Evolutionary conservation across 208 protist species (phyloP), one percentile per base, ranked within the genome.

Genomic region (Trypanosoma conorhini): DNA sequence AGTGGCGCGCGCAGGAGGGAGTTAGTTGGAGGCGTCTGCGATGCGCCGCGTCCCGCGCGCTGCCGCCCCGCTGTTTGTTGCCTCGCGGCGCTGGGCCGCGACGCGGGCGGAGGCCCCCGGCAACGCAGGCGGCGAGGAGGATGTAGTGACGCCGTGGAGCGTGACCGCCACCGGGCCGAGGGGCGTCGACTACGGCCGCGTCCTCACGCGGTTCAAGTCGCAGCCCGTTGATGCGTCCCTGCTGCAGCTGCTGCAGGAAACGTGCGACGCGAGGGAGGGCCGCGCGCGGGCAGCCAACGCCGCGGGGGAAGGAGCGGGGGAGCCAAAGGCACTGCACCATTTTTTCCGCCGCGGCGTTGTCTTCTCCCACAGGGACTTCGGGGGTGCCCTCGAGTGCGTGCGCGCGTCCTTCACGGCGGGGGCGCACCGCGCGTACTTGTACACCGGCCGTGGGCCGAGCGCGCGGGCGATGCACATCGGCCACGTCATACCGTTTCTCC

Each of bases 361-460:
- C 59, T 99, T 99, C 78, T 98, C 98, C 0, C 99, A 99, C 77
- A 81, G 98, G 60, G 98, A 99, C 65, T 91, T 99, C 31, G 77
- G 94, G 26, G 68, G 71, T 31, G 93, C 99, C 15, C 87, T 99
- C 19, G 77, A 96, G 62, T 76, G 80, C 31, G 80, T 97, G 26
- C 98, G 98, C 78, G 12, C 70, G 57, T 62, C 67, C 17, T 67
- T 89, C 30, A 26, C 67, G 54, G 64, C 74, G 1, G 86, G 85
- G 21, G 82, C 85, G 28, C 82, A 95, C 73, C 84, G 88, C 8
- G 96, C 99, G 61, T 99, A 98, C 82, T 79, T 99, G 19, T 99
- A 99, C 91, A 99, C 99, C n/a, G 99, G 99, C 5, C 89, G 99
- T 28, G 98, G 99, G 10, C 99, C 99, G n/a, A 98, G 91, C 44